phyloP scores from a whole-genome alignment of 352 stramenopile genomes.

The Globisporangium polare region DNA sequence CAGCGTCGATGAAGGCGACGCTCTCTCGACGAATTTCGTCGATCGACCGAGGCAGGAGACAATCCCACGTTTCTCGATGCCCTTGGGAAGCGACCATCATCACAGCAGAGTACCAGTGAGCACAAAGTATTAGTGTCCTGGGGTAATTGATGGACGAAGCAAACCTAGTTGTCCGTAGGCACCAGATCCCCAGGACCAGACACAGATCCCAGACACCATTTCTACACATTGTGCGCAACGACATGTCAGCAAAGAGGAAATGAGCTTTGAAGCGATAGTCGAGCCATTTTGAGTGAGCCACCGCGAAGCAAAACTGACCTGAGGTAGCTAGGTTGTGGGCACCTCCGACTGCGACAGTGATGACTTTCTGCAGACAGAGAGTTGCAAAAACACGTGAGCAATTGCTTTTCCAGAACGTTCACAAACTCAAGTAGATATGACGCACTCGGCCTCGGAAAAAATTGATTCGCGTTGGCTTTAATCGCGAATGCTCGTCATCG shows the following conservation, averaged over 20 bases:
- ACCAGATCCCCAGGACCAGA: constrained; percentile 70
- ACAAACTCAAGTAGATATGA: not conserved
- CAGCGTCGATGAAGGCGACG: constrained; percentile 60
- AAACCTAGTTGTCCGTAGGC: constrained; percentile 65
- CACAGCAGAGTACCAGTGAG: not conserved
- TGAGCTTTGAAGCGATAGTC: not conserved
- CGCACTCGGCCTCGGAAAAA: constrained; percentile 59
- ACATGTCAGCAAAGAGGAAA: not conserved
- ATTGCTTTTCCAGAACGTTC: not conserved
- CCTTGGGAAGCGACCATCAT: constrained; percentile 20
- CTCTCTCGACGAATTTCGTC: constrained; percentile 59
- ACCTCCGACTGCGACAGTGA: constrained; percentile 44
- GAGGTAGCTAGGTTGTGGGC: constrained; percentile 64
- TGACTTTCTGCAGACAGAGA: constrained; percentile 55
- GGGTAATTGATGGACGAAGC: not conserved
- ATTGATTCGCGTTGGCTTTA: constrained; percentile 68
- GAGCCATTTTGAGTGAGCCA: not conserved
- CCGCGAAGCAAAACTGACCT: constrained; percentile 21
- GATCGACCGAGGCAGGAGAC: constrained; percentile 48
- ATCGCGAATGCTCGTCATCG: constrained; percentile 40
- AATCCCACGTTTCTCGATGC: constrained; percentile 72
- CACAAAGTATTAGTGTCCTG: not conserved
- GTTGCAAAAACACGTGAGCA: not conserved
- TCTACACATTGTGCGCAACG: constrained; percentile 22
- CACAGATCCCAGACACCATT: constrained; percentile 49